Evolutionary conservation across 2,329 filamentous ascomycete species (phyloP).

Genomic region (Phymatotrichopsis omnivora): DNA sequence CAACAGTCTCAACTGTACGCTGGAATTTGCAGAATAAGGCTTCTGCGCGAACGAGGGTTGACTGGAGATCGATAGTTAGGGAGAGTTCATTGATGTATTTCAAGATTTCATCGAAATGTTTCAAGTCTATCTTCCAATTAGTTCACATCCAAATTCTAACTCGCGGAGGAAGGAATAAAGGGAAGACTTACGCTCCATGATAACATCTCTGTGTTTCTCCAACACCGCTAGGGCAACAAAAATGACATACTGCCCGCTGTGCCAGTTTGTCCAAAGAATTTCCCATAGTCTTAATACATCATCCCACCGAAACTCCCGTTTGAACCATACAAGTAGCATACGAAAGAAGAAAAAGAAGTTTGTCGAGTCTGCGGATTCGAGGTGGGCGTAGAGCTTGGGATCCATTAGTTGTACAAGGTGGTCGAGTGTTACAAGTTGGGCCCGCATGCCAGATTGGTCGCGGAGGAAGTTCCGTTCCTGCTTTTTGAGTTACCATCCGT

Average conservation of each 20-base stretch:
- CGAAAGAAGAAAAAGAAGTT: conserved; percentile 99
- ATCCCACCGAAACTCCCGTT: conserved; percentile 85
- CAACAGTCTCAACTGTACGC: conserved; percentile 77
- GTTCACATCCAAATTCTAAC: neutral
- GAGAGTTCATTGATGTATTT: conserved; percentile 98
- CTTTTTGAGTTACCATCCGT: too few relatives aligned
- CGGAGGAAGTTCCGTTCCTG: conserved; percentile 93
- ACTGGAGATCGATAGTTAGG: conserved; percentile 79
- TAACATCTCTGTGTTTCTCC: conserved; percentile 91
- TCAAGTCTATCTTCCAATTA: conserved; percentile 45
- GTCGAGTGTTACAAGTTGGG: conserved; percentile 80
- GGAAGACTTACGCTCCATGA: conserved; percentile 57
- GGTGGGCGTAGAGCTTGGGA: conserved; percentile 81
- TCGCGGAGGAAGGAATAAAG: neutral
- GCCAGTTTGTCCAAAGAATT: conserved; percentile 82
- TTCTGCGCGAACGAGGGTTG: conserved; percentile 79
- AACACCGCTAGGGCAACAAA: conserved; percentile 90
- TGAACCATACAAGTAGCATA: conserved; percentile 98
- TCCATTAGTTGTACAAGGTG: conserved; percentile 96
- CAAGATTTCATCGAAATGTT: conserved; percentile 91
- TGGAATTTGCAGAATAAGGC: conserved; percentile 80
- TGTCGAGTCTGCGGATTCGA: conserved; percentile 82
- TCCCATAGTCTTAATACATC: conserved; percentile 89
- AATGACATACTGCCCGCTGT: conserved; percentile 82
- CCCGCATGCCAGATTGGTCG: conserved; percentile 92